Conservation (phyloP, 2,329 filamentous ascomycete genomes). For the Alternaria novae-zelandiae region DNA sequence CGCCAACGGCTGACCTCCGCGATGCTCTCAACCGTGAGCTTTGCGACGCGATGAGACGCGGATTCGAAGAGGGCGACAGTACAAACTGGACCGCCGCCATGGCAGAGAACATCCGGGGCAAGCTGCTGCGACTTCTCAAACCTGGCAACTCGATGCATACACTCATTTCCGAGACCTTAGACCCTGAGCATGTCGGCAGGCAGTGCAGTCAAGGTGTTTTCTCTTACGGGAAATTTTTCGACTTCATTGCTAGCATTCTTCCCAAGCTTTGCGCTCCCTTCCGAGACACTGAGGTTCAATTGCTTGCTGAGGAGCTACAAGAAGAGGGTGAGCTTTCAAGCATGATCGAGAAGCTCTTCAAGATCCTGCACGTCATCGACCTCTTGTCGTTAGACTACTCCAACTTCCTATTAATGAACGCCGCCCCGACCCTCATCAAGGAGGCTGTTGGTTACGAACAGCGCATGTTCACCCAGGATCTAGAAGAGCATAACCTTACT, state of each 20-base stretch:
- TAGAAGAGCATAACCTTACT: constrained; percentile 62
- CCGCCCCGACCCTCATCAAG: constrained; percentile 73
- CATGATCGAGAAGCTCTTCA: constrained; percentile 77
- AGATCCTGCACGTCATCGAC: constrained; percentile 77
- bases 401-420: constrained; percentile 77
- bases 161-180: constrained; percentile 76
- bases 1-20: constrained; percentile 63
- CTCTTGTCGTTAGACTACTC: constrained; percentile 80
- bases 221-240: constrained; percentile 81
- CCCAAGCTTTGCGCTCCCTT: constrained; percentile 82
- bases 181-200: constrained; percentile 71
- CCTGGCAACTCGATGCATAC: constrained; percentile 75
- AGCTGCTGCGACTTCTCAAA: constrained; percentile 74
- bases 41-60: constrained; percentile 66
- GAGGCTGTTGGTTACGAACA: constrained; percentile 76
- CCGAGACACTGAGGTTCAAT: constrained; percentile 77
- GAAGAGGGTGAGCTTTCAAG: constrained; percentile 60
- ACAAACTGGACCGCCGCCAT: constrained; percentile 73
- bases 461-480: constrained; percentile 71
- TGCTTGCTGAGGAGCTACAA: constrained; percentile 66
- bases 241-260: constrained; percentile 74
- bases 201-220: constrained; percentile 76
- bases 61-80: constrained; percentile 68
- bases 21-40: constrained; percentile 66
- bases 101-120: constrained; percentile 72